Evolutionary conservation across 495 filamentous ascomycete genomes (phyloP), one percentile per base, ranked within the genome.

Genomic region (Aeminium ludgeri): DNA sequence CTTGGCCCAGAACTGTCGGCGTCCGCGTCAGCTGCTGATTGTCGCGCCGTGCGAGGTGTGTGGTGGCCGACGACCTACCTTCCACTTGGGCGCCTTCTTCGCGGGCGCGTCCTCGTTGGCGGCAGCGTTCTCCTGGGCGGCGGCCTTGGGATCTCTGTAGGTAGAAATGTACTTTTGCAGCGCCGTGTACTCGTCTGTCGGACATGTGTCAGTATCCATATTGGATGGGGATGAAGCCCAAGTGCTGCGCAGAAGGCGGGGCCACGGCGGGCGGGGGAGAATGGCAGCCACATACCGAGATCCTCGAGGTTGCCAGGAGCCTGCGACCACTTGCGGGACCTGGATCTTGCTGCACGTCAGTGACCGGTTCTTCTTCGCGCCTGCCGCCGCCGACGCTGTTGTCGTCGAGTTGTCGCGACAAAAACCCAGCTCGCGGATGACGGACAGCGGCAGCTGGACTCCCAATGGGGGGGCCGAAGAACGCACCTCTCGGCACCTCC

Each of bases 1-100:
- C 5, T 39, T 38, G 25, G 46, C 29, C 63, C 72, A 74, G 56
- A 79, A 76, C 45, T 51, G 35, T 2, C 28, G 31, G 42, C 6
- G 20, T 10, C 7, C n/a, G 5, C 2, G 32, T 45, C 42, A 45
- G 34, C n/a, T n/a, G n/a, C n/a, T 36, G 34, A 38, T 10, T 1
- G 12, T 16, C 27, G 35, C 15, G 65, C 60, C 60, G 64, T 12
- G 29, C 11, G 39, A 33, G n/a, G 31, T 7, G 12, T 11, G 16
- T 6, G 12, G 5, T 34, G 20, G 12, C 2, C 6, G 44, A 15
- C 16, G 41, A 28, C 48, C 16, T 33, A 46, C 47, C 47, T 48
- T 35, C 50, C 49, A 49, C 49, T 27, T 39, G 15, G 18, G 40
- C 15, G 40, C 29, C 32, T 53, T 45, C 44, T 59, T 61, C 34